Base-by-base conservation (phyloP, 306 rosid species). In the Geum urbanum region DNA sequence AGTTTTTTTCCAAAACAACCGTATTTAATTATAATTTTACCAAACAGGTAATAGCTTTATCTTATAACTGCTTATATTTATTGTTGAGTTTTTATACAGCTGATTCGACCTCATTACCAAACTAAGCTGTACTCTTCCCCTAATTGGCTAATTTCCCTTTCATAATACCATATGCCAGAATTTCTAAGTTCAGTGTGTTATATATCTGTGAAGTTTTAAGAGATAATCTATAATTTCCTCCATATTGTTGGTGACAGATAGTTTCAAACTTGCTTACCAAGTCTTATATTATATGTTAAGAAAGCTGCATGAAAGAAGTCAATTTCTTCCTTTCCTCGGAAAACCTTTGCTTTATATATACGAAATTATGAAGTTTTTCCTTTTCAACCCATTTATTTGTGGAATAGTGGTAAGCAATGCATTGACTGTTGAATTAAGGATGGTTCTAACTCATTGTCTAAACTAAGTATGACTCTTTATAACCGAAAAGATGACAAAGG, bases 201-300 rank as follows among this genome's bases (percentile, higher is more conserved):
- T n/a, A n/a, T n/a, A n/a, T n/a, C n/a, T n/a, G n/a, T n/a, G n/a
- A n/a, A n/a, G n/a, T n/a, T n/a, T n/a, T n/a, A n/a, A n/a, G n/a
- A n/a, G n/a, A n/a, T n/a, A n/a, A n/a, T n/a, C n/a, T n/a, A n/a
- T n/a, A n/a, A n/a, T n/a, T n/a, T n/a, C n/a, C n/a, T n/a, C n/a
- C n/a, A n/a, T n/a, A 22, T 11, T 19, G 5, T 22, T 41, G 50
- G 16, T 55, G 15, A 46, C 67, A 27, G 6, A 67, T 58, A 27
- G 39, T 2, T 55, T 9, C 20, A 50, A 75, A 67, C 22, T 71
- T 76, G 74, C 22, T 61, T 58, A 6, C 22, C 63, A 52, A 69
- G 58, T 24, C 32, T 27, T 27, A 27, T 27, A 27, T 27, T 27
- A 27, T 27, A 27, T 27, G 32, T 27, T 27, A 27, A 27, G 2